These are phyloP conservation scores for Alternaria panax DNA, from an alignment of 2,329 filamentous ascomycete genomes.

Conservation along the genomic window DNA sequence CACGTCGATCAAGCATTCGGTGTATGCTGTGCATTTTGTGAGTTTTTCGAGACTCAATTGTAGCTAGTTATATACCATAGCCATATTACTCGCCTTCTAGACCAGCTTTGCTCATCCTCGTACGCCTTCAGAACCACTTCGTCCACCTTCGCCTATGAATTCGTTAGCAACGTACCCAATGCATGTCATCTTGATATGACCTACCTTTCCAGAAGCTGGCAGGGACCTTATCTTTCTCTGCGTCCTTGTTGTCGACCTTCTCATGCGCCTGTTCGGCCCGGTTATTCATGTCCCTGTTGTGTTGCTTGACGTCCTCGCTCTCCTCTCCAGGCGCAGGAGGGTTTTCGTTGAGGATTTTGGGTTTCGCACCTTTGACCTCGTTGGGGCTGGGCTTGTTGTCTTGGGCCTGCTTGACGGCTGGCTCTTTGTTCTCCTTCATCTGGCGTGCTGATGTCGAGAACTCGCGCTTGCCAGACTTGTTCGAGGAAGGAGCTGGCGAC, in stretches of 20 bases:
- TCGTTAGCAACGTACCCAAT: slow-evolving; percentile 15
- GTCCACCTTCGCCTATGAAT: slow-evolving; percentile 36
- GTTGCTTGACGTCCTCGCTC: slow-evolving; percentile 52
- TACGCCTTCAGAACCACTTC: slow-evolving; percentile 24
- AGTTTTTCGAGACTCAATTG: background rate
- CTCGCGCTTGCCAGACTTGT: slow-evolving; percentile 20
- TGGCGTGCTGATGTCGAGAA: slow-evolving; percentile 21
- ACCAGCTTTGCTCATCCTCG: background rate
- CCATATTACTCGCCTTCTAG: background rate
- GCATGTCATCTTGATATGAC: slow-evolving; percentile 7
- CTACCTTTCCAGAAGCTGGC: slow-evolving; percentile 52
- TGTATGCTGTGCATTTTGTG: background rate
- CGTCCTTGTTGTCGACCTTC: slow-evolving; percentile 48
- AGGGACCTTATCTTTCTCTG: slow-evolving; percentile 52
- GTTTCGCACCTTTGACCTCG: slow-evolving; percentile 49
- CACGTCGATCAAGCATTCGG: background rate
- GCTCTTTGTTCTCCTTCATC: slow-evolving; percentile 25
- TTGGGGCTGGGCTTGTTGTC: slow-evolving; percentile 19
- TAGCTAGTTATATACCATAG: slow-evolving; percentile 12
- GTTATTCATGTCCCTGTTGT: slow-evolving; percentile 55
- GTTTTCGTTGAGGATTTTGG: slow-evolving; percentile 53
- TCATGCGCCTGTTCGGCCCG: slow-evolving; percentile 53
- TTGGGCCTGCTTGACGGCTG: slow-evolving; percentile 19
- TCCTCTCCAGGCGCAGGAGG: slow-evolving; percentile 43
- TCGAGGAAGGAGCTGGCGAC: slow-evolving; percentile 15